Evolutionary conservation across 1,284 basidiomycete genomes (phyloP).

Genomic region (Marasmius oreades): DNA sequence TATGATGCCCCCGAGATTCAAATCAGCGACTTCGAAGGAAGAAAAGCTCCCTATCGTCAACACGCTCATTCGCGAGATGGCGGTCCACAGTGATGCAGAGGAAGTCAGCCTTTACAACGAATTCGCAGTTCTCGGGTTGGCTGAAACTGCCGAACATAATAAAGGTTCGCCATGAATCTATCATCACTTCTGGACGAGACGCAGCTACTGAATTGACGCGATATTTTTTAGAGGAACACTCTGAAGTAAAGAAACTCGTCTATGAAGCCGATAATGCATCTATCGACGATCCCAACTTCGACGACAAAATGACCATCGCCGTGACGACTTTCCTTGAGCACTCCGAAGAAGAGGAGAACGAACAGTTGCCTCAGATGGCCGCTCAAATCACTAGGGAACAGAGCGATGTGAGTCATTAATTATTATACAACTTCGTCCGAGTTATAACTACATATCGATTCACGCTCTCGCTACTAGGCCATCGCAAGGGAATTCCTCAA

Average conservation of each 20-base stretch:
- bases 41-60: constrained; percentile 22
- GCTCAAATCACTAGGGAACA: constrained; percentile 18
- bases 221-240: constrained; percentile 19
- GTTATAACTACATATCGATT: too few species aligned
- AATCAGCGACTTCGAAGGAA: constrained; percentile 12
- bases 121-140: constrained; percentile 18
- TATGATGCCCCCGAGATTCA: constrained; percentile 11
- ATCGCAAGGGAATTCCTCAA: neutral
- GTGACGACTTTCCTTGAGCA: constrained; percentile 22
- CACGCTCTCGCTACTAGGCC: neutral
- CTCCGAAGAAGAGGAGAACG: constrained; percentile 22
- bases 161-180: neutral
- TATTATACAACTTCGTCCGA: too few species aligned
- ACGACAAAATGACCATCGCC: constrained; percentile 19
- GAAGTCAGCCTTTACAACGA: constrained; percentile 22
- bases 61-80: constrained; percentile 26
- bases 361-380: constrained; percentile 19
- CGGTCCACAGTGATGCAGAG: constrained; percentile 25
- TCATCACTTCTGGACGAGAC: neutral
- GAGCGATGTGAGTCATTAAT: constrained; percentile 23
- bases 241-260: constrained; percentile 21
- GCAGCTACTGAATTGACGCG: neutral
- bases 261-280: constrained; percentile 17
- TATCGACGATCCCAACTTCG: constrained; percentile 15
- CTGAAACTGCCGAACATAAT: neutral